Evolutionary conservation across 2,329 filamentous ascomycete genomes (phyloP).

Genomic region (Aspergillus pseudoterreus): DNA sequence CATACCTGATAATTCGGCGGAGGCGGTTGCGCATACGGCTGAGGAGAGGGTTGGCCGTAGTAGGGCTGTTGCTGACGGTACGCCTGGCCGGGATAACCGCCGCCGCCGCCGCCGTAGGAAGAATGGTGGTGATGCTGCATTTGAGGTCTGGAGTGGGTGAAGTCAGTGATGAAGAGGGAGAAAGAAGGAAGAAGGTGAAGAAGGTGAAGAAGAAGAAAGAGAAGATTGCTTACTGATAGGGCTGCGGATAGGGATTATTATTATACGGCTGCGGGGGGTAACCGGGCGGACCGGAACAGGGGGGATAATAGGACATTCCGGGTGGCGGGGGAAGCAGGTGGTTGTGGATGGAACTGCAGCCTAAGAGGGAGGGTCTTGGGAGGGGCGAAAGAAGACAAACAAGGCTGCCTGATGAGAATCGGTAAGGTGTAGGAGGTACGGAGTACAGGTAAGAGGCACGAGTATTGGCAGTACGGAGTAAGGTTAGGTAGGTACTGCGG

Average conservation of each 20-base stretch:
- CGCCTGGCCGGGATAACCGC: conserved; percentile 36
- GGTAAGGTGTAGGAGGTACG: neutral
- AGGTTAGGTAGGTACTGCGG: neutral
- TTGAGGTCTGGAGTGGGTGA: conserved; percentile 9
- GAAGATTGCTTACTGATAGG: conserved; percentile 29
- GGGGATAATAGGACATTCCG: conserved; percentile 62
- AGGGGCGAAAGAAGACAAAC: conserved; percentile 13
- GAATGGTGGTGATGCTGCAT: conserved; percentile 34
- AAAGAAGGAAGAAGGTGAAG: neutral
- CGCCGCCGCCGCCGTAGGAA: conserved; percentile 31
- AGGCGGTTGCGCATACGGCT: conserved; percentile 28
- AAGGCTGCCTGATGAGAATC: conserved; percentile 14
- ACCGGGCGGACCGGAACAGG: conserved; percentile 54
- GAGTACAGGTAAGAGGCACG: too few relatives aligned
- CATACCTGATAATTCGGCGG: conserved; percentile 37
- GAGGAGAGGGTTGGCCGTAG: conserved; percentile 43
- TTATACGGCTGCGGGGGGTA: conserved; percentile 48
- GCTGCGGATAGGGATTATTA: conserved; percentile 27
- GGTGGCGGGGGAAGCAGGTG: conserved; percentile 4
- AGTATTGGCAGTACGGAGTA: neutral
- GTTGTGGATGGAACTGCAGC: too few relatives aligned
- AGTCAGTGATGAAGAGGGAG: neutral
- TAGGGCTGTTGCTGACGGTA: conserved; percentile 39
- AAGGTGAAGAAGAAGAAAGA: conserved; percentile 11
- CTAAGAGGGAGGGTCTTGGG: too few relatives aligned